Evolutionary conservation across 352 stramenopile genomes (phyloP), one percentile per base, ranked within the genome.

Genomic region (Thraustochytrium sp.): DNA sequence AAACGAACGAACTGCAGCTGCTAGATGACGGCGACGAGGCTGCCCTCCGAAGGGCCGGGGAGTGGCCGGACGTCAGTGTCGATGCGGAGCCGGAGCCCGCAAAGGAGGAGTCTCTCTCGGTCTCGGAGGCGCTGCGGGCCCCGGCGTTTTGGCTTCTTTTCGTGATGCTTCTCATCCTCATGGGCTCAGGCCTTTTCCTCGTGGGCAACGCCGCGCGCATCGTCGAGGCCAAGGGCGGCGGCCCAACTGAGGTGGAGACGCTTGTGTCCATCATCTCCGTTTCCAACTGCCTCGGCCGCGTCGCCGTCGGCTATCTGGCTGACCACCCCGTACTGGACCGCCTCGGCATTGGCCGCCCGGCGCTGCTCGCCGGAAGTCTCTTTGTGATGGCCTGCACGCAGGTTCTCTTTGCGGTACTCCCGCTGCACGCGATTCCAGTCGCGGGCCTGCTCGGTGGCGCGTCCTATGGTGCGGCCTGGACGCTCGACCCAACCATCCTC

Each of bases 191-290:
- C 26, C 68, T 80, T 16, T 65, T 64, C 34, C 3, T 80, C 31
- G 48, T 80, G 51, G 46, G 68, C 13, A 80, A 80, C 34, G 53
- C 68, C 8, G 68, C 68, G 68, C 68, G 68, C 23, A 80, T 80
- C 38, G 34, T 80, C 31, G n/a, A 23, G 42, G 63, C 68, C 46
- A 80, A 80, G 46, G 68, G 68, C 38, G 68, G 68, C 34, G 23
- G 3, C 2, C 44, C 37, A 3, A 26, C 18, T 3, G 40, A 77
- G 26, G 42, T 80, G 13, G 31, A 63, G 21, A 26, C 49, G n/a
- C 31, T 80, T 5, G 68, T 80, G 42, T 80, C 68, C 1, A 16
- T 80, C 18, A 72, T 80, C 13, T 80, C 68, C 5, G 68, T 80
- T 2, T 63, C 44, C 21, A 80, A 80, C 34, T 80, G 68, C 3